Evolutionary conservation across 768 basidiomycete species (phyloP).

Genomic region (Leccinum aurantiacum): DNA sequence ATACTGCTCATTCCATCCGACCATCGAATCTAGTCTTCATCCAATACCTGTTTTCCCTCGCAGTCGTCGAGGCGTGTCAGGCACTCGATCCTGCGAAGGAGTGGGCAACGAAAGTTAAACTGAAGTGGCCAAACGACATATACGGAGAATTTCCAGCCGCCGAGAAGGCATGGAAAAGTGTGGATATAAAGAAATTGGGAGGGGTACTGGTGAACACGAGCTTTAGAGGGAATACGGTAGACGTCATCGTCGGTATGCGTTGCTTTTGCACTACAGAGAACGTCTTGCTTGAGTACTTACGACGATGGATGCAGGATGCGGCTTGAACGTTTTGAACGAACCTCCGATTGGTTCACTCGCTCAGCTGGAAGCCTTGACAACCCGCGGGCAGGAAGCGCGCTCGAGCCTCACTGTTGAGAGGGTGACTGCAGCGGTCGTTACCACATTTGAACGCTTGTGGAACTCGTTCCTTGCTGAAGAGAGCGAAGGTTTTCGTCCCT

Average conservation of each 20-base stretch:
- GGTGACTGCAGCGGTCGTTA: conserved; percentile 72
- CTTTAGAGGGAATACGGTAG: conserved; percentile 68
- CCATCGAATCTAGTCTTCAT: conserved; percentile 79
- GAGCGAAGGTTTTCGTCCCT: conserved; percentile 71
- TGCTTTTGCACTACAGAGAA: not conserved
- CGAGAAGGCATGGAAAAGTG: conserved; percentile 26
- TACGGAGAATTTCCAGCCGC: conserved; percentile 63
- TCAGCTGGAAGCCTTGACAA: conserved; percentile 52
- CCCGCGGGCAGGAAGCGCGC: not conserved
- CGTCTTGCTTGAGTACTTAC: conserved; percentile 1
- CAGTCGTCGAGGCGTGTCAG: conserved; percentile 83
- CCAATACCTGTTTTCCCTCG: conserved; percentile 89
- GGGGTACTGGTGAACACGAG: conserved; percentile 90
- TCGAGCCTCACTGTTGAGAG: conserved; percentile 62
- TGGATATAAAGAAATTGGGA: conserved; percentile 75
- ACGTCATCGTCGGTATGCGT: conserved; percentile 76
- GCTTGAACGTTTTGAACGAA: conserved; percentile 81
- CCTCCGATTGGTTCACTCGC: conserved; percentile 81
- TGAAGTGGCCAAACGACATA: conserved; percentile 98
- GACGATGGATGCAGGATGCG: conserved; percentile 62
- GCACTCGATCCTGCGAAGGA: conserved; percentile 44
- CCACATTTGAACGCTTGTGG: conserved; percentile 82
- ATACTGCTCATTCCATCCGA: conserved; percentile 15
- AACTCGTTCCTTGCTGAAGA: conserved; percentile 51
- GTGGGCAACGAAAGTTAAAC: conserved; percentile 57